phyloP scores from a whole-genome alignment of 768 basidiomycete genomes.

The Suillus clintonianus region DNA sequence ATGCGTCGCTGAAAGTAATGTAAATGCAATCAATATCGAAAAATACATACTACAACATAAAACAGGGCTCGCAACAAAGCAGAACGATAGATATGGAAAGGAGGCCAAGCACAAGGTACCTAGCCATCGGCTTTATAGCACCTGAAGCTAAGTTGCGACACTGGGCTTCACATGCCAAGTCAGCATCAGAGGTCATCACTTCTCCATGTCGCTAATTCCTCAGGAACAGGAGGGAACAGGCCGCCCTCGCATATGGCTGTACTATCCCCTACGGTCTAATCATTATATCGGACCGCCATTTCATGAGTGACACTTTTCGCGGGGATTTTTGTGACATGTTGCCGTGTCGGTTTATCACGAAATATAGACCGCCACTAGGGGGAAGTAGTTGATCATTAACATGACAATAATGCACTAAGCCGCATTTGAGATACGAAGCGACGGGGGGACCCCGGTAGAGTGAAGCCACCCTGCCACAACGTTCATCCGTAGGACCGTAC shows the following conservation, averaged over 20 bases:
- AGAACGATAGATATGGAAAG: not conserved
- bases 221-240: no score
- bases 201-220: not conserved
- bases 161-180: not conserved
- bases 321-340: no score
- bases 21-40: not conserved
- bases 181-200: not conserved
- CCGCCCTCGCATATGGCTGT: no score
- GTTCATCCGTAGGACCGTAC: no score
- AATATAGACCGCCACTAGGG: no score
- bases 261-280: no score
- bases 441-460: not conserved
- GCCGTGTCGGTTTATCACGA: no score
- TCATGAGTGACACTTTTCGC: no score
- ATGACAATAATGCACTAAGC: not conserved
- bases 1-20: not conserved
- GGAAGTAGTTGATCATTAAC: no score
- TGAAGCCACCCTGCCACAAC: no score
- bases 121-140: not conserved
- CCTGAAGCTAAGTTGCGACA: not conserved
- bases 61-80: not conserved
- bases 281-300: no score
- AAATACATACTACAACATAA: constrained; percentile 5
- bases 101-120: not conserved
- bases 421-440: not conserved